Base-by-base conservation (phyloP, 1,284 basidiomycete species). In the Naganishia albida region DNA sequence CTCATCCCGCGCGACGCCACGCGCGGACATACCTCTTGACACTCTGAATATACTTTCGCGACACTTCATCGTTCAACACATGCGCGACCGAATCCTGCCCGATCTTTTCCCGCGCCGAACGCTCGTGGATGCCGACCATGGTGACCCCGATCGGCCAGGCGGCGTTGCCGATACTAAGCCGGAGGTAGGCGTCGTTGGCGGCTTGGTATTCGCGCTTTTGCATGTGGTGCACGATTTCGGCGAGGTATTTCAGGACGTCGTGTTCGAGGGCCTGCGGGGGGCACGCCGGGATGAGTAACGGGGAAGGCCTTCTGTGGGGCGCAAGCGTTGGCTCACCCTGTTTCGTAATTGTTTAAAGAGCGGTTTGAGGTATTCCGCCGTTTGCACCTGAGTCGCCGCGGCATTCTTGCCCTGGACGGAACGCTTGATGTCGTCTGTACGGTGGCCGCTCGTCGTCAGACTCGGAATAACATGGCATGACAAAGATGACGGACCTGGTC, bases 81-180 rank as follows among this genome's bases (percentile, higher is more conserved):
- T 99, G 96, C 0, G 95, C 96, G 4, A 99, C 92, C 74, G 95
- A 93, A 77, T 96, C 93, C 43, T 89, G 88, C 34, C 91, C 93
- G 68, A 99, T 98, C 81, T 97, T 98, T 77, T 98, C 93, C 72
- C 94, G 87, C 0, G 93, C 94, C 1, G 91, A 94, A 75, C 96
- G 89, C 79, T 96, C 95, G 80, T 99, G 96, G 69, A 99, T 98
- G 81, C 95, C 93, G 81, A 97, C 95, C 89, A 95, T 95, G 66
- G 96, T 99, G 6, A 99, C 96, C 63, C 96, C 96, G 74, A 99
- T 98, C 0, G 96, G 96, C 96, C 96, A 99, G 1, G 96, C 94
- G 0, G 96, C 95, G 75, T 97, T 99, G 18, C 96, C 96, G 68
- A 99, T 99, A 3, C 91, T 94, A 39, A 99, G 82, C 26, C 95